Evolutionary conservation across 345 rosid species (phyloP).

Genomic region (Citrus unshiu): DNA sequence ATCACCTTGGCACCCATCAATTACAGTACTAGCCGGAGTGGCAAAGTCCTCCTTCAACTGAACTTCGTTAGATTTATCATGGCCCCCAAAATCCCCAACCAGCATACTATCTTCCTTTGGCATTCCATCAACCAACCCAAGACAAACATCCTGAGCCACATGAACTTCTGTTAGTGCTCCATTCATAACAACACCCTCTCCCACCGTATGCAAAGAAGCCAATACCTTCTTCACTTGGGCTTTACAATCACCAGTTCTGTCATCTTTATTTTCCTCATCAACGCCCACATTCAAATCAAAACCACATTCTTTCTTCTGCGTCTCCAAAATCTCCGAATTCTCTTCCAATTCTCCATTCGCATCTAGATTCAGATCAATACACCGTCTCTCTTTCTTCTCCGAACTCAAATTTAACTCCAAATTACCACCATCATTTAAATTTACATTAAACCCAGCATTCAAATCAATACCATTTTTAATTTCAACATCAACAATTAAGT

Average conservation of each 20-base stretch:
- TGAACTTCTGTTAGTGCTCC: constrained; percentile 42
- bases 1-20: constrained; percentile 34
- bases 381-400: constrained; percentile 32
- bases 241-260: constrained; percentile 9
- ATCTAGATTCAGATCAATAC: constrained; percentile 81
- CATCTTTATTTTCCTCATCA: constrained; percentile 45
- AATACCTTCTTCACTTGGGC: constrained; percentile 23
- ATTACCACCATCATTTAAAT: constrained; percentile 16
- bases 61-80: constrained; percentile 27
- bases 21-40: constrained; percentile 20
- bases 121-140: constrained; percentile 29
- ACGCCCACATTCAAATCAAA: constrained; percentile 83
- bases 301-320: constrained; percentile 40
- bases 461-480: constrained; percentile 46
- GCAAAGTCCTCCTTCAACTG: constrained; percentile 23
- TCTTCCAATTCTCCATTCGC: constrained; percentile 50
- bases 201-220: constrained; percentile 9
- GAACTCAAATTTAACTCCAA: constrained; percentile 17
- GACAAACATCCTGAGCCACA: constrained; percentile 33
- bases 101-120: constrained; percentile 18
- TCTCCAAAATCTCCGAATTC: constrained; percentile 19
- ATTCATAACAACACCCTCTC: constrained; percentile 20
- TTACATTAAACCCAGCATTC: constrained; percentile 58
- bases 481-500: constrained; percentile 30
- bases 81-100: constrained; percentile 12